Conservation (phyloP, 2,329 filamentous ascomycete genomes). For the Fusarium xyrophilum region DNA sequence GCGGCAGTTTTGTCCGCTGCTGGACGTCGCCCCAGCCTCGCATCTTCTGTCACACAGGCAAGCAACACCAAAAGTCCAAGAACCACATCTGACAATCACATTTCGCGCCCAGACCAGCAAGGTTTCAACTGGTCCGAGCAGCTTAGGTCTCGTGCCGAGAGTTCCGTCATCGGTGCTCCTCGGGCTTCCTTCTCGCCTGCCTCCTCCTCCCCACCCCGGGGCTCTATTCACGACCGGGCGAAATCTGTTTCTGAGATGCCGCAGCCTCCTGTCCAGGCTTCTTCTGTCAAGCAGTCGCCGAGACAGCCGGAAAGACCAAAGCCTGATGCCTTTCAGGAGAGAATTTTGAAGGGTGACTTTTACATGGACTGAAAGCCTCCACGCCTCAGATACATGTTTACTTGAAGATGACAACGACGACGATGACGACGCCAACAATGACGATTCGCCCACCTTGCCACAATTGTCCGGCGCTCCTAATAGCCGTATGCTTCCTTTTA, state of each 20-base stretch:
- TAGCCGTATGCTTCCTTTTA: slow-evolving; percentile 9
- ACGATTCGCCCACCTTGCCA: slow-evolving; percentile 16
- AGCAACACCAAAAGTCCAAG: slow-evolving; percentile 63
- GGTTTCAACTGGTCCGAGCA: slow-evolving; percentile 98
- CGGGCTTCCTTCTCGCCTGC: slow-evolving; percentile 67
- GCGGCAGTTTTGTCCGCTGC: slow-evolving; percentile 45
- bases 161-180: slow-evolving; percentile 66
- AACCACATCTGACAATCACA: slow-evolving; percentile 70
- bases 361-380: slow-evolving; percentile 81
- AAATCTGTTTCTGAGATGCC: slow-evolving; percentile 74
- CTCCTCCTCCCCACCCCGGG: slow-evolving; percentile 49
- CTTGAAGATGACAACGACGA: slow-evolving; percentile 33
- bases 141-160: slow-evolving; percentile 89
- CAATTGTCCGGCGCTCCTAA: slow-evolving; percentile 19
- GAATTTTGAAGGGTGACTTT: slow-evolving; percentile 96
- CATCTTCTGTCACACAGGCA: slow-evolving; percentile 57
- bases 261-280: slow-evolving; percentile 60
- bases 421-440: slow-evolving; percentile 30
- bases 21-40: slow-evolving; percentile 48
- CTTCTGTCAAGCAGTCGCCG: slow-evolving; percentile 51
- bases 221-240: slow-evolving; percentile 66
- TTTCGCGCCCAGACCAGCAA: slow-evolving; percentile 74
- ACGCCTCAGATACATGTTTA: slow-evolving; percentile 7
- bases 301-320: slow-evolving; percentile 61
- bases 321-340: slow-evolving; percentile 94